A percentile compares a stretch with the other conserved stretches of the same genome.
These are phyloP conservation scores for Uncinocarpus reesii DNA, from an alignment of 2,329 filamentous ascomycete species.

Conservation along the genomic window DNA sequence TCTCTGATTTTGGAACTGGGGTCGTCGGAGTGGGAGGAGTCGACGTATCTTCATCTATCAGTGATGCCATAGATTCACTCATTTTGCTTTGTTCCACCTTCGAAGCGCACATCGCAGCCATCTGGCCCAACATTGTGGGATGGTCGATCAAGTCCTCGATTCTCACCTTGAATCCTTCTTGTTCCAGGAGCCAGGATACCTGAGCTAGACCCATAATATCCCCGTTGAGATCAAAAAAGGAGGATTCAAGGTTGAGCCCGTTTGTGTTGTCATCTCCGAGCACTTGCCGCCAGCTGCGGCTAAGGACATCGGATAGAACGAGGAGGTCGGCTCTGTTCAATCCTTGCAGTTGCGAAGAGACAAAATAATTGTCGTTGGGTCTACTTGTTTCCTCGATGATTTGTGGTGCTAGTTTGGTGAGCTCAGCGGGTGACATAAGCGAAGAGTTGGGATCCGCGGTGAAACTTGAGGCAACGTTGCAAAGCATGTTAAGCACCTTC, in stretches of 20 bases:
- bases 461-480: constrained; percentile 30
- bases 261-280: constrained; percentile 23
- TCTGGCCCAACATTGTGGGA: constrained; percentile 34
- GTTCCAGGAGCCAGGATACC: constrained; percentile 33
- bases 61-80: constrained; percentile 10
- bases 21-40: constrained; percentile 8
- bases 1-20: constrained; percentile 10
- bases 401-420: constrained; percentile 27
- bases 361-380: constrained; percentile 25
- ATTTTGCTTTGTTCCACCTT: constrained; percentile 8
- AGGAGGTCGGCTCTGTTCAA: constrained; percentile 32
- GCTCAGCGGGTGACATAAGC: constrained; percentile 27
- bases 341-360: constrained; percentile 30
- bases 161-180: constrained; percentile 32
- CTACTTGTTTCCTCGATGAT: constrained; percentile 19
- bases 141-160: constrained; percentile 35
- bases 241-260: constrained; percentile 29
- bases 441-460: constrained; percentile 28
- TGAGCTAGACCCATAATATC: constrained; percentile 36
- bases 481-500: constrained; percentile 33
- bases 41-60: constrained; percentile 10
- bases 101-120: constrained; percentile 23
- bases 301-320: constrained; percentile 32
- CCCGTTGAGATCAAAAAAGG: constrained; percentile 35
- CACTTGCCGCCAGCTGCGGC: constrained; percentile 33